Evolutionary conservation across 2,329 filamentous ascomycete species (phyloP).

Genomic region (Penicillium psychrosexuale): DNA sequence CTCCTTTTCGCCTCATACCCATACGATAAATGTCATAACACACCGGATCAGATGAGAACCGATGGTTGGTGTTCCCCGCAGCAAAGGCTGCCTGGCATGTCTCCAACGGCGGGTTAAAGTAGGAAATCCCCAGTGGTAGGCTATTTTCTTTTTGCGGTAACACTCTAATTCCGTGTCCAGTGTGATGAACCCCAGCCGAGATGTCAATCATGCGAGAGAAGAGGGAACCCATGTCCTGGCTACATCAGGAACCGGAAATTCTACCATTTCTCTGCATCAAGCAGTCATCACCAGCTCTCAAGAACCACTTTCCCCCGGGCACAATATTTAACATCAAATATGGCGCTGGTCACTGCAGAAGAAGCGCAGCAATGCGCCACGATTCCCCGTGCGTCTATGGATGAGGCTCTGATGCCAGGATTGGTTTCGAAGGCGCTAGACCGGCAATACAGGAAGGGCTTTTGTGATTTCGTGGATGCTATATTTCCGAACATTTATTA

Average conservation of each 20-base stretch:
- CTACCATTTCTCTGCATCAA: slow-evolving; percentile 8
- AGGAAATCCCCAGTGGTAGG: neutral
- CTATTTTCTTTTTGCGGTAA: neutral
- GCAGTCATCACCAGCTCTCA: neutral
- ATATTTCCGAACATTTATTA: slow-evolving; percentile 17
- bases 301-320: neutral
- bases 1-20: neutral
- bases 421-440: slow-evolving; percentile 12
- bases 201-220: slow-evolving; percentile 18
- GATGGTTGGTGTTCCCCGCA: slow-evolving; percentile 24
- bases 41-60: neutral
- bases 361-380: neutral
- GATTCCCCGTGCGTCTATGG: slow-evolving; percentile 7
- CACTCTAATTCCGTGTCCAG: slow-evolving; percentile 5
- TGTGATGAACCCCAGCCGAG: slow-evolving; percentile 22
- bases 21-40: neutral
- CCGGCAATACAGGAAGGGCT: slow-evolving; percentile 15
- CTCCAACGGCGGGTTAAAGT: slow-evolving; percentile 25
- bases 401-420: slow-evolving; percentile 10
- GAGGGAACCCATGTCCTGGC: slow-evolving; percentile 17
- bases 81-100: slow-evolving; percentile 23
- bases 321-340: neutral
- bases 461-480: slow-evolving; percentile 16
- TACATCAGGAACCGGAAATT: slow-evolving; percentile 19
- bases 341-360: neutral